A percentile compares a stretch with the other conserved stretches of the same genome.
Evolutionary conservation across 768 basidiomycete species (phyloP).

Genomic region (Boletus sp.): DNA sequence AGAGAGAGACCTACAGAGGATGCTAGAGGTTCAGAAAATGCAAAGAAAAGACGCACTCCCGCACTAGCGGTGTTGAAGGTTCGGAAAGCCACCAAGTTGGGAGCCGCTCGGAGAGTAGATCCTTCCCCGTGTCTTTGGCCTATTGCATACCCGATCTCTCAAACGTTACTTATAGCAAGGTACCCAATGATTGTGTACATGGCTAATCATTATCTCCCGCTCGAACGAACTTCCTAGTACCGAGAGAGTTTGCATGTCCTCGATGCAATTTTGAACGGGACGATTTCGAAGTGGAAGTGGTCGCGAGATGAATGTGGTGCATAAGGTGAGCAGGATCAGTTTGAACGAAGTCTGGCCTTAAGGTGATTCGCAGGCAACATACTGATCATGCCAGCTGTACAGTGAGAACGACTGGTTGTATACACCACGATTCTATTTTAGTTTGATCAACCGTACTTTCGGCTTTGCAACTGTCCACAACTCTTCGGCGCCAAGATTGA

Average conservation of each 20-base stretch:
- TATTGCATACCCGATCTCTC: not conserved
- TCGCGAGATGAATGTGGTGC: not conserved
- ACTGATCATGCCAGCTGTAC: not conserved
- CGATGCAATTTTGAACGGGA: not conserved
- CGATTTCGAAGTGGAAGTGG: not conserved
- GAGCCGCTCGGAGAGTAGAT: not conserved
- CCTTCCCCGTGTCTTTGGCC: not conserved
- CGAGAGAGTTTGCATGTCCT: not conserved
- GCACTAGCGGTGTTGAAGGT: not conserved
- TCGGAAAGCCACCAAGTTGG: not conserved
- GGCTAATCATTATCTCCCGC: not conserved
- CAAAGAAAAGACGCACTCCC: slow-evolving; percentile 2
- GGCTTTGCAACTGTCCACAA: not conserved
- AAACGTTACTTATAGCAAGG: not conserved
- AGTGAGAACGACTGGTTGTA: not conserved
- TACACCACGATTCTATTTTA: not conserved
- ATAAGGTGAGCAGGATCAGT: not conserved
- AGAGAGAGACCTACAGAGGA: slow-evolving; percentile 37
- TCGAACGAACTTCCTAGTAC: too few species aligned
- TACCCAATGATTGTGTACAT: not conserved
- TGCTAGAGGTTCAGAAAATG: slow-evolving; percentile 34
- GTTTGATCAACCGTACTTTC: not conserved
- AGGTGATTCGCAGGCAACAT: too few species aligned
- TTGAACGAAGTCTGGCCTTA: not conserved
- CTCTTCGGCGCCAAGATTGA: not conserved